Evolutionary conservation across 192 early-diverging fungal species (phyloP), one percentile per base, ranked within the genome.

Genomic region (Coemansia aciculifera): DNA sequence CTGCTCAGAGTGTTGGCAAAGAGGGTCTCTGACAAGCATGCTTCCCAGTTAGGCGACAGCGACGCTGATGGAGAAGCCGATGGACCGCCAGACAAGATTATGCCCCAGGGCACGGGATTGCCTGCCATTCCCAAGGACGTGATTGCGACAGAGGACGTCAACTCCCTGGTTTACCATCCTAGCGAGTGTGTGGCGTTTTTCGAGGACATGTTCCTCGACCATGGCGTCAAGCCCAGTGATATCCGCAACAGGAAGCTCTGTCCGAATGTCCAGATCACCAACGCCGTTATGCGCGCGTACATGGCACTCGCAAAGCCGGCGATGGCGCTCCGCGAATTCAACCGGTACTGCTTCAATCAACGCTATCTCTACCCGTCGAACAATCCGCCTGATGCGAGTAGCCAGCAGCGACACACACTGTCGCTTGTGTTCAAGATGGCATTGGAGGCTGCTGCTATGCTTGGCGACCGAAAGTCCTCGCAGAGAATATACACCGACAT

Each of bases 281-380:
- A 83, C 44, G 56, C 80, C 3, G 69, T 78, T 13, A 83, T 83
- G 80, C 67, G 72, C 12, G 75, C 80, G 5, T 83, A 83, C 43
- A 13, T 60, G 31, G 49, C 51, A 64, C 72, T 77, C 4, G 69
- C 72, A 8, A 63, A 59, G 24, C 75, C 75, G 5, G 19, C 19
- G 24, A 38, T 75, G 5, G 80, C 49, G 19, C 42, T 75, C 34
- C 80, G 80, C 15, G 80, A 83, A n/a, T 83, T 72, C 54, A 56
- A 63, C 46, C 80, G 80, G 10, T 78, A 74, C 37, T 69, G 68
- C 36, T 56, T 56, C 37, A 70, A 83, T 54, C 75, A 75, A 67
- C 39, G 42, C 6, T 59, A 49, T 13, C 63, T 61, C 8, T 74
- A 74, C 11, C 75, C 80, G 23, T 54, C 67, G 0, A 49, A n/a